Evolutionary conservation across 768 basidiomycete species (phyloP).

Genomic region (Kwoniella sp.): DNA sequence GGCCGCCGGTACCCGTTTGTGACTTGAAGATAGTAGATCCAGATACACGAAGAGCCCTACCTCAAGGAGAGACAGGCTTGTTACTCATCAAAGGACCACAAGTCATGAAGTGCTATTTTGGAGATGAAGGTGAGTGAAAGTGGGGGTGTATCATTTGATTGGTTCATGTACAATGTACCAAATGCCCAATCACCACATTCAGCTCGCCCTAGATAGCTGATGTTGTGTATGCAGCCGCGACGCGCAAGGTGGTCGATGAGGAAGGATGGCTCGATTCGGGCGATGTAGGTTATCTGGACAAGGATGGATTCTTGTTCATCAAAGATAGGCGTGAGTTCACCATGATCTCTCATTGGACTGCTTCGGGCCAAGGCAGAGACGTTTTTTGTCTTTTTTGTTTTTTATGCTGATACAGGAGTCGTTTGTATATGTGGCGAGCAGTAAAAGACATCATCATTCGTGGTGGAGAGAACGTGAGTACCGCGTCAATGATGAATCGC

Average conservation of each 20-base stretch:
- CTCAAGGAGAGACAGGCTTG: conserved; percentile 35
- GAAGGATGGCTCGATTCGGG: conserved; percentile 52
- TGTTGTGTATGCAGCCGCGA: conserved; percentile 31
- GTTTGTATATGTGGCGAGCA: conserved; percentile 12
- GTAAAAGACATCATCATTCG: conserved; percentile 52
- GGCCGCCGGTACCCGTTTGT: conserved; percentile 46
- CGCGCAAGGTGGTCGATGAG: conserved; percentile 31
- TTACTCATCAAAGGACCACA: conserved; percentile 48
- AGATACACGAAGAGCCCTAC: conserved; percentile 23
- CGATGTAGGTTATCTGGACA: conserved; percentile 39
- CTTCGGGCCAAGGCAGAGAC: too few relatives aligned
- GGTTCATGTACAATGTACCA: too few relatives aligned
- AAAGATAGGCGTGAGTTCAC: conserved; percentile 39
- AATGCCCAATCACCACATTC: too few relatives aligned
- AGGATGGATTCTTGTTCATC: conserved; percentile 48
- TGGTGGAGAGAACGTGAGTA: conserved; percentile 50
- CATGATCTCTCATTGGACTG: too few relatives aligned
- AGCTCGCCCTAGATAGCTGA: too few relatives aligned
- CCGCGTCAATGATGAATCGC: too few relatives aligned
- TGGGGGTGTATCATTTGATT: too few relatives aligned
- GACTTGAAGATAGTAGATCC: conserved; percentile 45
- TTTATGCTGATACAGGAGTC: too few relatives aligned
- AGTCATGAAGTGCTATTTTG: conserved; percentile 50
- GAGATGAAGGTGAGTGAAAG: conserved; percentile 32
- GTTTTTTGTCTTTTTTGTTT: too few relatives aligned